These are phyloP conservation scores for Chaetomium sp. DNA, from an alignment of 2,329 filamentous ascomycete genomes.

Conservation along the genomic window DNA sequence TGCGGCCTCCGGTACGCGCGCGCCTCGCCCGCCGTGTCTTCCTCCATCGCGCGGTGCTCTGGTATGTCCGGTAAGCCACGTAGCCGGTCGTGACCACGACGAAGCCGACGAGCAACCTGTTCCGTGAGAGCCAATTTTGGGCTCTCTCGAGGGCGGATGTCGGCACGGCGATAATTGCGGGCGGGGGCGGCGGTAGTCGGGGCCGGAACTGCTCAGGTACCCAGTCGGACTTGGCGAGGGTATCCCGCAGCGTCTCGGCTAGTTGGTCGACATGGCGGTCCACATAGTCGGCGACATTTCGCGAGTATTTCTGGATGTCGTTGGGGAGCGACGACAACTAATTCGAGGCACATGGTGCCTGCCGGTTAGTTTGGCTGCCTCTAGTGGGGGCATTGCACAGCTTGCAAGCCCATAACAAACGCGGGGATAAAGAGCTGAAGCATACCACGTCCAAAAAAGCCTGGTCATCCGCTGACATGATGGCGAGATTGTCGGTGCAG, in stretches of 20 bases:
- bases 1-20: slow-evolving; percentile 74
- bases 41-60: slow-evolving; percentile 49
- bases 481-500: not conserved
- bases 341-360: not conserved
- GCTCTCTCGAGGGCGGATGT: slow-evolving; percentile 43
- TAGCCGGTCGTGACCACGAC: slow-evolving; percentile 66
- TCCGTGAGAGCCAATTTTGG: slow-evolving; percentile 63
- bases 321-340: slow-evolving; percentile 49
- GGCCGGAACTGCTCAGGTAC: slow-evolving; percentile 62
- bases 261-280: slow-evolving; percentile 75
- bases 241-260: slow-evolving; percentile 63
- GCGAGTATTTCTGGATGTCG: slow-evolving; percentile 64
- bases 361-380: slow-evolving; percentile 6
- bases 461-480: slow-evolving; percentile 73
- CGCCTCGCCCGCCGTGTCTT: slow-evolving; percentile 70
- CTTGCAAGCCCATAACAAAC: no score
- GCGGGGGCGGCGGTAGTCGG: slow-evolving; percentile 40
- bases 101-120: slow-evolving; percentile 68
- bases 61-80: slow-evolving; percentile 46
- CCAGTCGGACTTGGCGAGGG: slow-evolving; percentile 62
- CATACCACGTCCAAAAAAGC: slow-evolving; percentile 71
- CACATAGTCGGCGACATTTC: slow-evolving; percentile 69
- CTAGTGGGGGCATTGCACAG: not conserved
- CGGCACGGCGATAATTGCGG: slow-evolving; percentile 30
- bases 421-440: slow-evolving; percentile 3